Evolutionary conservation across 2,329 filamentous ascomycete species (phyloP).

Genomic region (Colletotrichum cordylinicola): DNA sequence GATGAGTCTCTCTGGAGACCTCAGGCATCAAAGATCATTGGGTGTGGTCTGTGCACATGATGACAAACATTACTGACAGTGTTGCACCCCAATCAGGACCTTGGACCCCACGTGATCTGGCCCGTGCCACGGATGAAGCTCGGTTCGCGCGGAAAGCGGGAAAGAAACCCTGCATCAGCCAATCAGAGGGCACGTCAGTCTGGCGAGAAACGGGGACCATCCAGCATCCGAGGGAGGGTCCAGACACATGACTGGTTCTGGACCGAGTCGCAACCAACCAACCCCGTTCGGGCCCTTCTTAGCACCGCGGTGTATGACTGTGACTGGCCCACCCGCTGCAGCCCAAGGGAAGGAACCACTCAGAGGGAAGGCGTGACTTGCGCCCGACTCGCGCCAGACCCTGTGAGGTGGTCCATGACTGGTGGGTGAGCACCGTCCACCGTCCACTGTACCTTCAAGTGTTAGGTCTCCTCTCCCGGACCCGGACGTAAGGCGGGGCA

Average conservation of each 20-base stretch:
- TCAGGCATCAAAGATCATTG: neutral
- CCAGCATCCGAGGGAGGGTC: neutral
- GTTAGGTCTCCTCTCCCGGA: neutral
- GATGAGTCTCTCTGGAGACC: neutral
- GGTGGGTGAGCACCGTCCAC: neutral
- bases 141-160: neutral
- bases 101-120: conserved; percentile 6
- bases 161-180: neutral
- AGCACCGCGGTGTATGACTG: neutral
- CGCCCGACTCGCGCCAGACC: neutral
- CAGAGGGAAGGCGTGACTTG: neutral
- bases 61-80: neutral
- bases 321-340: neutral
- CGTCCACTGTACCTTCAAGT: too few relatives aligned
- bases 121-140: neutral
- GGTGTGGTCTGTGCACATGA: neutral
- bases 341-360: neutral
- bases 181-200: neutral
- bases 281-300: neutral
- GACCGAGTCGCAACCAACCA: conserved; percentile 2
- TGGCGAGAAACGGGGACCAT: neutral
- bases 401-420: neutral
- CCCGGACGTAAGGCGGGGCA: neutral
- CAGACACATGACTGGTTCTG: conserved; percentile 2
- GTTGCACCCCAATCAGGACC: neutral